Evolutionary conservation across 1,284 basidiomycete genomes (phyloP).

Genomic region (Kwoniella shivajii): DNA sequence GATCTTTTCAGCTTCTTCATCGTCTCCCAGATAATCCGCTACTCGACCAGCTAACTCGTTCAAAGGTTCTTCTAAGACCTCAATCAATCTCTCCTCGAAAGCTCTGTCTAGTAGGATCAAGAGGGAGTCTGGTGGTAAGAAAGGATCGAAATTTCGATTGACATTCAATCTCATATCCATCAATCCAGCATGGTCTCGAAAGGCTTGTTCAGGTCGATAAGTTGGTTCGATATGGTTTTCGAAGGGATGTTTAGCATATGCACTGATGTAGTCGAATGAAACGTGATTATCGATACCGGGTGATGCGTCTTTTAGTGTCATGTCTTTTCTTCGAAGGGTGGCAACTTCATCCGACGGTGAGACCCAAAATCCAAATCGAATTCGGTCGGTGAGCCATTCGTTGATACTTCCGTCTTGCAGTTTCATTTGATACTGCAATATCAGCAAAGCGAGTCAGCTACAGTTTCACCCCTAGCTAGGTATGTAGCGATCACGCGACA

Average conservation of each 20-base stretch:
- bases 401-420: conserved; percentile 22
- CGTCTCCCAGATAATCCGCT: conserved; percentile 1
- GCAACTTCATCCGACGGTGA: conserved; percentile 35
- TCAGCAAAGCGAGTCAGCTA: neutral
- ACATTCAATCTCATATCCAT: conserved; percentile 2
- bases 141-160: conserved; percentile 7
- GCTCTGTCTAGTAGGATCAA: conserved; percentile 10
- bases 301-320: neutral
- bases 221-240: neutral
- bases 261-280: conserved; percentile 7
- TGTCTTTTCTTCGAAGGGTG: conserved; percentile 9
- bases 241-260: conserved; percentile 11
- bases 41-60: conserved; percentile 1
- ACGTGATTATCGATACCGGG: conserved; percentile 13
- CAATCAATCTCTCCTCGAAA: conserved; percentile 4
- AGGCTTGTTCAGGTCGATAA: neutral
- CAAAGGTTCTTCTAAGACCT: neutral
- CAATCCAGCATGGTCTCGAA: conserved; percentile 2
- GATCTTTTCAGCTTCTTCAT: conserved; percentile 12
- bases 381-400: conserved; percentile 26
- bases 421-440: conserved; percentile 19
- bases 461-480: neutral
- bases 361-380: conserved; percentile 36
- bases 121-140: conserved; percentile 14
- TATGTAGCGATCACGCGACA: too few species aligned